phyloP scores from a whole-genome alignment of 306 rosid species.

The Coriaria nepalensis region DNA sequence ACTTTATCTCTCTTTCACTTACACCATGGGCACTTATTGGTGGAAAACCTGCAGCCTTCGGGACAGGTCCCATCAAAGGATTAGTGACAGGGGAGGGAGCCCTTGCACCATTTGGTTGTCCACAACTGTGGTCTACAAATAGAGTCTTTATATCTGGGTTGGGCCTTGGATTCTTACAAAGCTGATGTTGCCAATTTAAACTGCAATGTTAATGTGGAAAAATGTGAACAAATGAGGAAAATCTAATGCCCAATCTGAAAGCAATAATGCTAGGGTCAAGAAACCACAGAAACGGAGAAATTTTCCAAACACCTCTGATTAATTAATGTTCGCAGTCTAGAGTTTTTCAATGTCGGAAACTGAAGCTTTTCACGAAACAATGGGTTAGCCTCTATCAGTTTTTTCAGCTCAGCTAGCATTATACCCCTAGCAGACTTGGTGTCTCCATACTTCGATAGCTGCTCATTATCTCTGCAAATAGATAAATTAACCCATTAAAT shows the following conservation, averaged over 20 bases:
- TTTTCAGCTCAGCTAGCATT: constrained; percentile 95
- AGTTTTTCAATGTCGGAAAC: constrained; percentile 87
- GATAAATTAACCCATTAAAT: constrained; percentile 5
- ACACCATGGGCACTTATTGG: constrained; percentile 93
- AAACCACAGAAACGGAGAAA: constrained; percentile 7
- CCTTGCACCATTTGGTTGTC: constrained; percentile 98
- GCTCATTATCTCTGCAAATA: constrained; percentile 84
- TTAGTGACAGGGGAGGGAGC: constrained; percentile 99
- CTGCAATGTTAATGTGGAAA: constrained; percentile 33
- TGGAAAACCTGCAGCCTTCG: constrained; percentile 86
- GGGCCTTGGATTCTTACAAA: constrained; percentile 94
- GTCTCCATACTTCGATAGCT: constrained; percentile 96
- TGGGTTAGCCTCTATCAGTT: constrained; percentile 95
- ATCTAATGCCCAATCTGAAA: constrained; percentile 2
- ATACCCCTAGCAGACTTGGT: constrained; percentile 96
- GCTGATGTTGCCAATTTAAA: constrained; percentile 99
- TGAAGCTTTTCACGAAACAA: constrained; percentile 97
- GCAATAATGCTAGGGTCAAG: constrained; percentile 7
- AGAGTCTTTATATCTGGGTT: constrained; percentile 98
- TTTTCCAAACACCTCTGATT: constrained; percentile 72
- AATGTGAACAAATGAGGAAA: constrained; percentile 1
- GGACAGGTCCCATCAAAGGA: constrained; percentile 85
- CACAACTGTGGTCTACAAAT: constrained; percentile 93
- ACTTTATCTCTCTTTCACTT: constrained; percentile 25
- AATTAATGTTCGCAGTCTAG: constrained; percentile 88